Evolutionary conservation across 2,329 filamentous ascomycete genomes (phyloP), one percentile per base, ranked within the genome.

Genomic region (Ustulina deusta): DNA sequence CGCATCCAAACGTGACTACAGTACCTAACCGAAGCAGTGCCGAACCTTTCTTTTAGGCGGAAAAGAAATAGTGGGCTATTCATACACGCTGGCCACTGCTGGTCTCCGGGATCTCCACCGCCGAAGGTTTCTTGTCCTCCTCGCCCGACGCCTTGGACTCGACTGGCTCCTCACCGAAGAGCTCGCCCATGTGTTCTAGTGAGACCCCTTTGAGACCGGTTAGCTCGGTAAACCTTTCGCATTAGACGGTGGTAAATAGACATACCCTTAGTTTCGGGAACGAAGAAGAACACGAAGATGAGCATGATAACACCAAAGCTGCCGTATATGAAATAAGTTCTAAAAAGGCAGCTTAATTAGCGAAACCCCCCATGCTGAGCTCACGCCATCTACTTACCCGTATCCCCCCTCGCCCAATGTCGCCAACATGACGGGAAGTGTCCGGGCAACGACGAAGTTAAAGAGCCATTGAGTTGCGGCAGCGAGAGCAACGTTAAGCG

Each of bases 391-490:
- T 49, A 68, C 73, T 69, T 61, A 74, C 63, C 86, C 87, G 55
- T 79, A 81, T 5, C 79, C 78, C 32, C 71, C 68, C 2, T 66
- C 61, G 3, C 79, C 80, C 27, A 81, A 75, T 1, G 77, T 82
- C 79, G 83, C 83, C 65, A 91, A 80, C 89, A 91, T 91, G 67
- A 85, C 86, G 0, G 88, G 89, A 3, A 89, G 88, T 7, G 88
- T 87, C 51, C 87, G 81, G 10, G 88, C 87, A 61, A 91, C 86
- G 17, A 89, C 87, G 64, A 90, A 88, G 73, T 90, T 90, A 78
- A 90, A 90, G 1, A 90, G 75, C 87, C 87, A 89, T 74, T 90
- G 87, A 1, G 86, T 89, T 1, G 87, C 87, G 1, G 88, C 87
- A 0, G 85, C 87, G 55, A 89, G 81, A 2, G 87, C 83, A 29